Base-by-base conservation (phyloP, 2,329 filamentous ascomycete genomes). In the Rhinocladiella similis region DNA sequence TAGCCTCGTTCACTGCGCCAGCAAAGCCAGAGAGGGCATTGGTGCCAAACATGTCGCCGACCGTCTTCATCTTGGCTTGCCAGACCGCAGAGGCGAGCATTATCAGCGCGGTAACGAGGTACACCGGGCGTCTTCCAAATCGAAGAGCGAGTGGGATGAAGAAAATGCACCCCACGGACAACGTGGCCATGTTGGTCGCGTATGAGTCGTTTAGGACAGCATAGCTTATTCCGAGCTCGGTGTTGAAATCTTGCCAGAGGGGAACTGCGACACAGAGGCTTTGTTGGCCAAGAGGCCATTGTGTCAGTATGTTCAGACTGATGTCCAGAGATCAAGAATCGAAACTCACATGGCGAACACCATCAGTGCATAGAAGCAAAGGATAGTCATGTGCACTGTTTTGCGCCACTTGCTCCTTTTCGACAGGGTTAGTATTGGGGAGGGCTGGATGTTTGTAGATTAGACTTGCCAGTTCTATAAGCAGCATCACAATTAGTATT, bases 101-200 rank as follows among this genome's bases (percentile, higher is more conserved):
- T 5, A 73, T 57, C 1, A 68, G 53, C 1, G 68, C 66, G 58
- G 72, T 76, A 51, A 73, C 42, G 43, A 78, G 61, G 53, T 77
- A 78, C 1, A 77, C 54, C 3, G 73, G 72, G 12, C 76, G 69
- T 13, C 75, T 64, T 3, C 76, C 75, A 46, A 69, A 74, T 41
- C 75, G 74, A 51, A 74, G 67, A 10, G 72, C 72, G 20, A 78
- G 69, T 0, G 75, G 75, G 10, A 77, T 69, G 51, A 78, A 68
- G n/a, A 77, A 35, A 18, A 76, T 60, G 42, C 69, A 69, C 1
- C 75, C 73, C 7, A 77, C 50, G 13, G 70, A 71, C 1, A 78
- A 60, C 3, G 68, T 68, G 1, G 69, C 75, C 54, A 69, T 75
- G 16, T 70, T 72, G 10, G 73, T 69, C 1, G 76, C 78, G 56